phyloP scores from a whole-genome alignment of 2,329 filamentous ascomycete species.

The Dactylella cylindrospora region DNA sequence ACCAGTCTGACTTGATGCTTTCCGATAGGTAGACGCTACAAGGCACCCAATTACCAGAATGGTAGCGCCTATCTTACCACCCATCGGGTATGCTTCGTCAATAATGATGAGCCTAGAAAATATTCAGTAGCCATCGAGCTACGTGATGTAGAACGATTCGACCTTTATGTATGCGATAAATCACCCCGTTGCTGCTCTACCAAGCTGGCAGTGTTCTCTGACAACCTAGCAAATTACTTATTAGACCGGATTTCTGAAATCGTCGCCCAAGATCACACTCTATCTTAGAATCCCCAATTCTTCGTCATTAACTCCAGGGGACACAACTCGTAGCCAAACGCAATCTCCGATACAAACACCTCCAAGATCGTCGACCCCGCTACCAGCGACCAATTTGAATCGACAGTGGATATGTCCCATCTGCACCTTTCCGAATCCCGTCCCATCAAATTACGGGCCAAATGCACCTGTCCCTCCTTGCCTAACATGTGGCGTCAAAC shows the following conservation, averaged over 20 bases:
- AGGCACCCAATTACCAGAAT: slow-evolving; percentile 90
- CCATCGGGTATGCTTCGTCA: slow-evolving; percentile 92
- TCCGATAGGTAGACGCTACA: slow-evolving; percentile 71
- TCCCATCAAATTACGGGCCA: slow-evolving; percentile 88
- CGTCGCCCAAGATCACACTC: slow-evolving; percentile 88
- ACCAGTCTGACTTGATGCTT: slow-evolving; percentile 43
- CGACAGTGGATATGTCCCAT: slow-evolving; percentile 75
- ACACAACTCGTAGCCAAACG: slow-evolving; percentile 56
- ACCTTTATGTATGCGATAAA: slow-evolving; percentile 78
- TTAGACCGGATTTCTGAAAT: slow-evolving; percentile 88
- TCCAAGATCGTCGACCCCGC: slow-evolving; percentile 50
- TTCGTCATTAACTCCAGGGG: slow-evolving; percentile 53
- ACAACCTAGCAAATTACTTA: neutral
- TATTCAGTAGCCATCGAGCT: slow-evolving; percentile 82
- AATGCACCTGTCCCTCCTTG: slow-evolving; percentile 73
- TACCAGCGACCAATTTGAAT: slow-evolving; percentile 52
- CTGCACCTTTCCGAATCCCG: slow-evolving; percentile 78
- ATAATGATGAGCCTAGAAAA: slow-evolving; percentile 79
- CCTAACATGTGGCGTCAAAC: slow-evolving; percentile 90
- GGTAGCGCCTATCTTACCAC: slow-evolving; percentile 96
- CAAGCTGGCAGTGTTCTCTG: neutral
- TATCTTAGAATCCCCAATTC: slow-evolving; percentile 66
- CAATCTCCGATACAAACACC: slow-evolving; percentile 53
- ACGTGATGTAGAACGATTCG: slow-evolving; percentile 84
- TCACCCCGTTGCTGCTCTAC: neutral